Evolutionary conservation across 2,329 filamentous ascomycete genomes (phyloP).

Genomic region (Pseudocercospora fuligena): DNA sequence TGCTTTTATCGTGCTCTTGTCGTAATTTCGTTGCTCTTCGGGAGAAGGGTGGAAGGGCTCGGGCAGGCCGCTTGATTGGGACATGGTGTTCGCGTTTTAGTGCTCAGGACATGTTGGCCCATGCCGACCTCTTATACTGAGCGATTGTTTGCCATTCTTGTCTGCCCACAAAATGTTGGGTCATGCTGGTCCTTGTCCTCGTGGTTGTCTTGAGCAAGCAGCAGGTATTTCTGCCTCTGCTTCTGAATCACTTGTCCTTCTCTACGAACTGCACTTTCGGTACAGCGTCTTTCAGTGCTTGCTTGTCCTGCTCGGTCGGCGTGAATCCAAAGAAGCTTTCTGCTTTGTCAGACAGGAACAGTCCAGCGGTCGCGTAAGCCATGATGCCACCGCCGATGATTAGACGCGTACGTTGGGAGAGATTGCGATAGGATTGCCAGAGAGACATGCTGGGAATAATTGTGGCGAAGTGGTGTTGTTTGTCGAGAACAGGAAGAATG

Average conservation of each 20-base stretch:
- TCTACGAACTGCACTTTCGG: conserved; percentile 69
- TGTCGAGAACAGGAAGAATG: background rate
- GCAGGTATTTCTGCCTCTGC: background rate
- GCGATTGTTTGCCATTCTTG: background rate
- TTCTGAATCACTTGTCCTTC: conserved; percentile 41
- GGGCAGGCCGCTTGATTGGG: too few species aligned
- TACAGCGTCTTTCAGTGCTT: conserved; percentile 64
- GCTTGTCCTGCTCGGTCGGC: conserved; percentile 74
- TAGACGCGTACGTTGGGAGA: conserved; percentile 72
- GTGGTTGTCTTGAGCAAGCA: background rate
- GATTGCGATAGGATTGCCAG: conserved; percentile 65
- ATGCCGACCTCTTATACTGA: too few species aligned
- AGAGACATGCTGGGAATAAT: conserved; percentile 13
- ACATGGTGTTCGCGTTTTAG: too few species aligned
- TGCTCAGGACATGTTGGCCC: too few species aligned
- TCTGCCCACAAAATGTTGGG: too few species aligned
- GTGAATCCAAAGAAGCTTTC: conserved; percentile 75
- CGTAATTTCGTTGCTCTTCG: too few species aligned
- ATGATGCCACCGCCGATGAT: conserved; percentile 75
- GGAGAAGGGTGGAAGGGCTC: too few species aligned
- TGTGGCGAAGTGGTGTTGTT: background rate
- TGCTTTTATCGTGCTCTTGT: too few species aligned
- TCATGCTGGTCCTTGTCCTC: background rate
- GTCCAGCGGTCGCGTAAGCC: conserved; percentile 73
- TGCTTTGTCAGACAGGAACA: conserved; percentile 73